phyloP scores from a whole-genome alignment of 2,329 filamentous ascomycete genomes.

The Neopestalotiopsis clavispora region DNA sequence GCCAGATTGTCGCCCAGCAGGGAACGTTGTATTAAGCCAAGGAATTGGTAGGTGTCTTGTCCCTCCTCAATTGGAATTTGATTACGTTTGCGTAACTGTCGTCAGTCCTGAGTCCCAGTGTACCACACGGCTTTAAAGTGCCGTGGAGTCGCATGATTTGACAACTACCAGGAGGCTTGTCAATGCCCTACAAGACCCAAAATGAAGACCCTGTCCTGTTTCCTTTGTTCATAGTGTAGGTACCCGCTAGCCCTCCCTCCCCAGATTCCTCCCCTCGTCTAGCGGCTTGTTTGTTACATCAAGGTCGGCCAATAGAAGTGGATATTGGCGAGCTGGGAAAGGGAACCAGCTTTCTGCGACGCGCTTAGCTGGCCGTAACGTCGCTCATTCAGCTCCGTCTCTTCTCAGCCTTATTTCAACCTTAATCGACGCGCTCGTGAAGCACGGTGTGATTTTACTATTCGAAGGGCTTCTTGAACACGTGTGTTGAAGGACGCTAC shows the following conservation, averaged over 20 bases:
- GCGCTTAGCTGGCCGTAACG: background rate
- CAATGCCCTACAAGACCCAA: background rate
- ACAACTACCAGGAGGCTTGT: background rate
- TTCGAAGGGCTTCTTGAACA: too few relatives aligned
- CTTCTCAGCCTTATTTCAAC: slow-evolving; percentile 16
- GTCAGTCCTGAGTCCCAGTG: background rate
- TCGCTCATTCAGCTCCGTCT: background rate
- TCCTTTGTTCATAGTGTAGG: background rate
- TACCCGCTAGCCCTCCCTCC: background rate
- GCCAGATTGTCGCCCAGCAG: background rate
- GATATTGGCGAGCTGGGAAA: background rate
- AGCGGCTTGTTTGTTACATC: background rate
- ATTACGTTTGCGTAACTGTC: background rate
- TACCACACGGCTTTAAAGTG: background rate
- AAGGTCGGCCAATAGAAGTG: background rate
- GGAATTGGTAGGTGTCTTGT: background rate
- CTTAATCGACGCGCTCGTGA: background rate
- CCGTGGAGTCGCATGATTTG: background rate
- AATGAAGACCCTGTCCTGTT: background rate
- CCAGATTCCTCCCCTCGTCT: background rate
- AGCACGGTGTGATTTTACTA: background rate
- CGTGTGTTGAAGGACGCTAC: too few relatives aligned
- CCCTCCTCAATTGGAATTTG: background rate
- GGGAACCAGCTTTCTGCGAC: background rate
- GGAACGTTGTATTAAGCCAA: background rate